Base-by-base conservation (phyloP, 768 basidiomycete genomes). In the Crassisporium funariophilum region DNA sequence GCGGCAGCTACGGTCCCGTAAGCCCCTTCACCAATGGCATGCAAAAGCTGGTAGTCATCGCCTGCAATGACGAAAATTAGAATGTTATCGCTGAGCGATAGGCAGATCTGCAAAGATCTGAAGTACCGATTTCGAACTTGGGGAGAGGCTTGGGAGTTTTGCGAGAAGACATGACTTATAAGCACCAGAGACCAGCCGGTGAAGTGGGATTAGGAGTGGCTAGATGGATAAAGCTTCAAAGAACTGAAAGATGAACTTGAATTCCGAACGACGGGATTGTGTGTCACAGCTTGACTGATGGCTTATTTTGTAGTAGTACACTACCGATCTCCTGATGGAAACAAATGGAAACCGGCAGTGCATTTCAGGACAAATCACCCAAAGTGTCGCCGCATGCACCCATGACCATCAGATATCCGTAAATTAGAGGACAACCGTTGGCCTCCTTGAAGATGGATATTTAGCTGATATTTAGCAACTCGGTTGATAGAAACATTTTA, bases 1-100 rank as follows among this genome's bases (percentile, higher is more conserved):
- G 94, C 95, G 45, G 93, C 89, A 46, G 81, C 89, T 40, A 97
- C 93, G 16, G 88, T 91, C 22, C 93, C 94, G 62, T 94, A 93
- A 37, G 91, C 90, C 44, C 92, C 88, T 70, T 91, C 88, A 36
- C 88, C 89, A 46, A 92, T 83, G 45, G 79, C 74, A 61, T 87
- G 79, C 60, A 89, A 71, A 50, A 90, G 67, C 57, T 84, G 79
- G 66, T 90, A 91, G 62, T 88, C 81, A 42, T 84, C 77, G 52
- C 84, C 86, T 88, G 41, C 5, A 47, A 60, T 55, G 52, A 41
- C 10, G 15, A 49, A 45, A 33, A 49, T 49, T 27, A 55, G 48
- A 34, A 53, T 25, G 40, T 15, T 3, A 5, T 3, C 2, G 29
- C 29, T 5, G 29, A n/a, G n/a, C n/a, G n/a, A 12, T 35, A 19